Percentiles rank a stretch among this genome's conserved stretches.
Conservation (phyloP, 352 stramenopile species). For the Globisporangium echinulatum region DNA sequence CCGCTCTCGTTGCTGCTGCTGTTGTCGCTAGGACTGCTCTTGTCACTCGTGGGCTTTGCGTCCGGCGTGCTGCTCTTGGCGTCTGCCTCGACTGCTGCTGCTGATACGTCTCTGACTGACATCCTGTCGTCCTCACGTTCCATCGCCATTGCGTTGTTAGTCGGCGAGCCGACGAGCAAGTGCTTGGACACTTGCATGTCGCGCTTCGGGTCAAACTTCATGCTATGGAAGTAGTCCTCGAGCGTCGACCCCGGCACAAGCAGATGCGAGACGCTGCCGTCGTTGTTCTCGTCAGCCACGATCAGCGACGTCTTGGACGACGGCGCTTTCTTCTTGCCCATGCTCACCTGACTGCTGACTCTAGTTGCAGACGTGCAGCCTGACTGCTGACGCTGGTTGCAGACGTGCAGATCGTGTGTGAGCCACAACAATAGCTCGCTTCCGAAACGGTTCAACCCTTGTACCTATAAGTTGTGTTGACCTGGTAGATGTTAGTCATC, state of each 20-base stretch:
- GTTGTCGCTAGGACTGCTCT: background rate
- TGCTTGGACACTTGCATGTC: conserved; percentile 37
- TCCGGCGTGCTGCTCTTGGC: background rate
- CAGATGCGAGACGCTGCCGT: background rate
- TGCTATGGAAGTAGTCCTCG: conserved; percentile 38
- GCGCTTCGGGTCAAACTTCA: conserved; percentile 16
- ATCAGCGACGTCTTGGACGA: conserved; percentile 13
- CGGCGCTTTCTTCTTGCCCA: conserved; percentile 19
- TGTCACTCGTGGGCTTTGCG: conserved; percentile 5
- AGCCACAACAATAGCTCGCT: too few relatives aligned
- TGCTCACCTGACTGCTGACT: background rate
- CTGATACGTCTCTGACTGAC: too few relatives aligned
- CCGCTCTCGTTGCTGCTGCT: background rate
- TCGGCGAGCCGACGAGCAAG: conserved; percentile 38
- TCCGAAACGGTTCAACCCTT: too few relatives aligned
- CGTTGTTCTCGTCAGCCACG: conserved; percentile 18
- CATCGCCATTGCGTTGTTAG: conserved; percentile 48
- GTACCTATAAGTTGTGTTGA: too few relatives aligned
- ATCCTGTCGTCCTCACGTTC: conserved; percentile 17
- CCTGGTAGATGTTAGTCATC: too few relatives aligned
- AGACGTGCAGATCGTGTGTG: too few relatives aligned
- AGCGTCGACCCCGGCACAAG: conserved; percentile 20
- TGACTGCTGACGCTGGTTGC: too few relatives aligned
- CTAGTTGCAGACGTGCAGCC: too few relatives aligned
- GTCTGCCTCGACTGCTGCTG: background rate